Base-by-base conservation (phyloP, 495 filamentous ascomycete genomes). In the Penicillium taxi region DNA sequence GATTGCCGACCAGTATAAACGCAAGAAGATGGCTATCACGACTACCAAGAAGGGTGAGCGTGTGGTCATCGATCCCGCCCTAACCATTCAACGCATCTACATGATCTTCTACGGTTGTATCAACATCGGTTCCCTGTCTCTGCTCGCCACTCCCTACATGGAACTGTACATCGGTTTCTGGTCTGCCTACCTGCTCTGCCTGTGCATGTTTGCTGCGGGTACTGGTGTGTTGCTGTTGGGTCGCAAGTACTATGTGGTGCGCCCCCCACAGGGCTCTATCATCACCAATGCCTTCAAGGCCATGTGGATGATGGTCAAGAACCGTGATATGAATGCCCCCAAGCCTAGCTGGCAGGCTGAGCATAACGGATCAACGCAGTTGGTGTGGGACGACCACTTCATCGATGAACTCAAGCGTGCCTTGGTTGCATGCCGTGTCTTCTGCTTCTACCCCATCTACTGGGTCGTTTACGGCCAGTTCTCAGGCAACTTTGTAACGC, bases 31-130 rank as follows among this genome's bases (percentile, higher is more conserved):
- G 66, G 69, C 59, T 9, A 50, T 77, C 28, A 47, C 50, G 23
- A 63, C 59, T 19, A 55, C 60, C 17, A 70, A 74, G 59, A 76
- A 67, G 35, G 85, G 85, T 35, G 81, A 87, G 62, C 71, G 75
- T 21, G 80, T 84, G 16, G 75, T 91, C 35, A 74, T 88, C 26
- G 82, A 88, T 49, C 84, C 85, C 1, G 66, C 75, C 28, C 70
- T 84, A 30, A 87, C 83, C 8, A 73, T 83, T 40, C 80, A 85
- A 61, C 71, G 78, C 28, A 80, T 90, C 38, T 81, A 81, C 66
- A 78, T 80, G 72, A 71, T 78, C 36, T 84, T 84, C 58, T 87
- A 87, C 53, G 59, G 73, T 28, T 78, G 79, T 45, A 84, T 89
- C 68, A 89, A 94, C 64, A 45, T 93, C 38, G 85, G 84, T 9